Percentiles rank a stretch among this genome's conserved stretches.
These are phyloP conservation scores for Trichocomaceae sp. DNA, from an alignment of 2,329 filamentous ascomycete genomes.

Conservation along the genomic window DNA sequence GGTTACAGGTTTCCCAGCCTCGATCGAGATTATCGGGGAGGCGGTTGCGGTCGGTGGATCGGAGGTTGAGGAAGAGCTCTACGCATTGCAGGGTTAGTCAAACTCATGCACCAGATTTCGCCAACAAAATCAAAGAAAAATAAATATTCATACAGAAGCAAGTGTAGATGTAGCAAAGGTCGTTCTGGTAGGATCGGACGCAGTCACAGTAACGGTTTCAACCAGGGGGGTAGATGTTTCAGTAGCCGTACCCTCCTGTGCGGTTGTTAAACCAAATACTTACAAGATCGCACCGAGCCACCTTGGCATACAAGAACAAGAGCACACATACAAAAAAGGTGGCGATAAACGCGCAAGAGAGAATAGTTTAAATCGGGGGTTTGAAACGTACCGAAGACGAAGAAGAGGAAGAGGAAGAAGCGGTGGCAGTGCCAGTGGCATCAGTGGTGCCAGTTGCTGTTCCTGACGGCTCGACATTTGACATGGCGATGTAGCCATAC, in stretches of 20 bases:
- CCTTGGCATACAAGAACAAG: not conserved
- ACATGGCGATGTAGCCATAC: conserved; percentile 39
- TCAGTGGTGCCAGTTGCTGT: conserved; percentile 21
- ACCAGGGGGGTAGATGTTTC: conserved; percentile 12
- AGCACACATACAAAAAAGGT: not conserved
- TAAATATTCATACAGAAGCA: conserved; percentile 6
- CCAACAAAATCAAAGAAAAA: not conserved
- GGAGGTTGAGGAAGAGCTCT: conserved; percentile 10
- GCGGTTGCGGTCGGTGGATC: conserved; percentile 6
- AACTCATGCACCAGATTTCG: not conserved
- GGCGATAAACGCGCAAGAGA: not conserved
- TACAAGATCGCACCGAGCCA: conserved; percentile 7
- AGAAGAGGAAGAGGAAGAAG: conserved; percentile 4
- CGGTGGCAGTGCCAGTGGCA: conserved; percentile 10
- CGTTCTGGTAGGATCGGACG: conserved; percentile 9
- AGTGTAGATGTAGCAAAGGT: conserved; percentile 12
- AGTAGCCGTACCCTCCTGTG: conserved; percentile 14
- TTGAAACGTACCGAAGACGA: conserved; percentile 9
- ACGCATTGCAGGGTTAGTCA: conserved; percentile 2
- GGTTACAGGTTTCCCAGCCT: conserved; percentile 17
- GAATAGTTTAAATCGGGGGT: not conserved
- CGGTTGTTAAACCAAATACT: conserved; percentile 20
- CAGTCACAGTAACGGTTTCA: conserved; percentile 17
- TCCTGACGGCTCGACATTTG: conserved; percentile 26
- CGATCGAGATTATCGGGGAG: conserved; percentile 13